A percentile compares a stretch with the other conserved stretches of the same genome.
phyloP scores from a whole-genome alignment of 306 rosid species.

The Medicago arabica region DNA sequence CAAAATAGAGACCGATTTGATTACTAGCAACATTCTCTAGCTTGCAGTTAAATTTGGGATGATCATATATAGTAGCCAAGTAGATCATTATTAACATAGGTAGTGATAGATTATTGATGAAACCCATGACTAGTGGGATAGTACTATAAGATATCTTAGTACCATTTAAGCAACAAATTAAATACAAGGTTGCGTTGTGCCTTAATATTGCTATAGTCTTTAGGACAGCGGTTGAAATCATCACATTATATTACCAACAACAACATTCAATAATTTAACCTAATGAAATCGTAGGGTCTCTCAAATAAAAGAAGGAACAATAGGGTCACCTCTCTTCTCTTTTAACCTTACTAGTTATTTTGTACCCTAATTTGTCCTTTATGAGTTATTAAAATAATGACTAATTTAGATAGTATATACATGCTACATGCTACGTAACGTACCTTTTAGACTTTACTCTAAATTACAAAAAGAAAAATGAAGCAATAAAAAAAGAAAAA shows the following conservation, averaged over 20 bases:
- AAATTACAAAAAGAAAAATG: conserved; percentile 1
- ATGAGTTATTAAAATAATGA: conserved; percentile 24
- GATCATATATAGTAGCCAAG: neutral
- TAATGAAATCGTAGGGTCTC: too few species aligned
- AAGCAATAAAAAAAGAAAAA: conserved; percentile 42
- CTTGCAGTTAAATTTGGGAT: conserved; percentile 39
- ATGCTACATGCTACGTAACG: neutral
- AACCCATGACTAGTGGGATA: too few species aligned
- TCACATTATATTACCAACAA: too few species aligned
- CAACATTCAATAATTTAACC: too few species aligned
- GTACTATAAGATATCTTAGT: too few species aligned
- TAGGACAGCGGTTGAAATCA: too few species aligned
- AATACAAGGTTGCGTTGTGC: conserved; percentile 30
- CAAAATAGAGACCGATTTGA: conserved; percentile 36
- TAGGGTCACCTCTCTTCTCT: conserved; percentile 25
- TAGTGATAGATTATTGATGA: too few species aligned
- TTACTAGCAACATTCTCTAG: neutral
- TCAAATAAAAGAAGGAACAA: too few species aligned
- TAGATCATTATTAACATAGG: conserved; percentile 22
- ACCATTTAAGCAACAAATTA: too few species aligned
- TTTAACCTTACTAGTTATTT: neutral
- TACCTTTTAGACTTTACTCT: conserved; percentile 13
- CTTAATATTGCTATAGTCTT: conserved; percentile 32
- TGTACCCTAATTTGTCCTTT: conserved; percentile 43
- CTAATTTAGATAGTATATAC: conserved; percentile 24